phyloP scores from a whole-genome alignment of 164 flowering plant genomes.

The Cinnamomum micranthum region DNA sequence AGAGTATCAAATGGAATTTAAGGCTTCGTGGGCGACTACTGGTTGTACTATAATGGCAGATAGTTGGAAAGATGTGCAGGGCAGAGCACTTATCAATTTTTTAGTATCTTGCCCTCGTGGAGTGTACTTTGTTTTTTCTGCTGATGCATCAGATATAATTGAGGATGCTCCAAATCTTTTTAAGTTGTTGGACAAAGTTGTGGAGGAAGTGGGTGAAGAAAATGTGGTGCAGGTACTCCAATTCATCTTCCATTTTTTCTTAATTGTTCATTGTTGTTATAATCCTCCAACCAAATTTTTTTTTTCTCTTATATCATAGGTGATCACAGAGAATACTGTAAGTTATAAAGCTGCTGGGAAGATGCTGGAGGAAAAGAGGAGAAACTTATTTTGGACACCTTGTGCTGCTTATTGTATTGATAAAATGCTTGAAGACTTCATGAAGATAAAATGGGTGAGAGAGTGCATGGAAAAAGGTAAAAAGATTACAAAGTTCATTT shows the following conservation, averaged over 20 bases:
- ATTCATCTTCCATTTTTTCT: slow-evolving; percentile 7
- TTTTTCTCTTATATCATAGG: slow-evolving; percentile 26
- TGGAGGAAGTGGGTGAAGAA: slow-evolving; percentile 76
- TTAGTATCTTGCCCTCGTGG: slow-evolving; percentile 69
- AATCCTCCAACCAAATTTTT: neutral
- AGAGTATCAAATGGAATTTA: slow-evolving; percentile 45
- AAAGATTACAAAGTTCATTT: slow-evolving; percentile 65
- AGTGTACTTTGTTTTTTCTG: slow-evolving; percentile 53
- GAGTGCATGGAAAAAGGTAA: slow-evolving; percentile 67
- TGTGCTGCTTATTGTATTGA: slow-evolving; percentile 68
- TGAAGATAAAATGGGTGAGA: slow-evolving; percentile 50
- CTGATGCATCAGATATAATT: slow-evolving; percentile 56
- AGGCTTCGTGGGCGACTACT: slow-evolving; percentile 53
- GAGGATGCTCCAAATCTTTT: slow-evolving; percentile 55
- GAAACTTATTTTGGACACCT: slow-evolving; percentile 72
- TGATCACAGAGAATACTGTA: slow-evolving; percentile 58
- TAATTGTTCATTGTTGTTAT: neutral
- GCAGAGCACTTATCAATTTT: slow-evolving; percentile 56
- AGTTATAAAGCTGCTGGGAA: slow-evolving; percentile 69
- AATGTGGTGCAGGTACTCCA: slow-evolving; percentile 67
- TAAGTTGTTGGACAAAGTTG: slow-evolving; percentile 64
- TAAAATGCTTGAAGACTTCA: slow-evolving; percentile 61
- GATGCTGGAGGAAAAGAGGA: slow-evolving; percentile 75
- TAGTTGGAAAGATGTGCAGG: slow-evolving; percentile 64
- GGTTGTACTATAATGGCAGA: slow-evolving; percentile 80